Evolutionary conservation across 2,329 filamentous ascomycete genomes (phyloP), one percentile per base, ranked within the genome.

Genomic region (Periconia sp.): DNA sequence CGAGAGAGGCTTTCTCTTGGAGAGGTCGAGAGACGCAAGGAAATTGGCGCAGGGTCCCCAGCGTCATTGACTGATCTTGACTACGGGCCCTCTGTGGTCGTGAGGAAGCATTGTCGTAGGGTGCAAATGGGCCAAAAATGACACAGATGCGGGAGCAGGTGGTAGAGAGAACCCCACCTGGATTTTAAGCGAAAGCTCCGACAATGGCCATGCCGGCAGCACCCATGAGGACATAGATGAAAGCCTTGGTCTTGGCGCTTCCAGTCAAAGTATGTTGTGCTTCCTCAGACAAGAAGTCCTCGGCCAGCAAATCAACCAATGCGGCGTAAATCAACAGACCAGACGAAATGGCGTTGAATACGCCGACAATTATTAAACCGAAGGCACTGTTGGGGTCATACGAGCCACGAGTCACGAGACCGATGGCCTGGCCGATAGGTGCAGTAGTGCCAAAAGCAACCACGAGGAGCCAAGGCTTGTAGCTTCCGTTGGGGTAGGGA

Each of bases 301-400:
- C 84, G 5, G 83, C 84, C 35, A 88, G 71, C 30, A 88, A 71
- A 65, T 88, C 85, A 1, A 88, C 85, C 7, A 87, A 74, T 1
- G 85, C 82, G 41, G 84, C 84, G 62, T 86, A 87, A 48, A 86
- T 80, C 7, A 86, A 69, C 27, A 86, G 76, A 65, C 84, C 84
- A 23, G 73, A 85, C 1, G 84, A 86, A 77, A 88, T 86, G 23
- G 85, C 83, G 61, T 88, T 88, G 71, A 87, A 87, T 1, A 84
- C 69, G 44, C 85, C 85, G 11, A 87, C 84, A 47, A 87, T 80
- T 54, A 88, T 85, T 27, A 88, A 68, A 31, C 84, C 85, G 52
- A 86, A 83, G 9, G 84, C 84, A 52, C 83, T 85, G 54, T 85
- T 80, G 0, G 85, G 85, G 52, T 87, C 84, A 57, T 87, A 88